Evolutionary conservation across 139 green algal genomes (phyloP).

Genomic region (Closterium sp.): DNA sequence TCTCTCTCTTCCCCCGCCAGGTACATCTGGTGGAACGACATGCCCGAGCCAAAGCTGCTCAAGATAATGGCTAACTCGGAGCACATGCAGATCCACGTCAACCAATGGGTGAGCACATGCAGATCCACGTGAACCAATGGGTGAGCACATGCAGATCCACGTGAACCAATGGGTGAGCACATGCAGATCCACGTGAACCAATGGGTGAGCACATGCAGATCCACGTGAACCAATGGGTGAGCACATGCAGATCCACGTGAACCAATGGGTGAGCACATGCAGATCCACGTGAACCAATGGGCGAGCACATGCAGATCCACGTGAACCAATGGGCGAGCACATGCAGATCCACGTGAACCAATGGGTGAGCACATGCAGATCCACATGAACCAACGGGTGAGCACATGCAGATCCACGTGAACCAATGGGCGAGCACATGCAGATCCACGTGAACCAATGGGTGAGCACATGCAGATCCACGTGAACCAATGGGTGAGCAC

Average conservation of each 20-base stretch:
- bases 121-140: background rate
- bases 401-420: too few species aligned
- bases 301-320: too few species aligned
- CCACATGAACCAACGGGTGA: background rate
- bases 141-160: background rate
- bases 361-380: background rate
- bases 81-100: background rate
- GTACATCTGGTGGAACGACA: background rate
- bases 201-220: background rate
- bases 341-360: background rate
- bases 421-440: background rate
- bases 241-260: too few species aligned
- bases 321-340: background rate
- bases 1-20: background rate
- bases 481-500: too few species aligned
- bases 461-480: too few species aligned
- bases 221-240: background rate
- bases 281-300: background rate
- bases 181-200: background rate
- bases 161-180: background rate
- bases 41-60: background rate
- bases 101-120: background rate
- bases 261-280: background rate
- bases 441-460: too few species aligned
- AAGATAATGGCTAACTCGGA: background rate